These are phyloP conservation scores for Boechera stricta DNA, from an alignment of 345 rosid species.

Conservation along the genomic window DNA sequence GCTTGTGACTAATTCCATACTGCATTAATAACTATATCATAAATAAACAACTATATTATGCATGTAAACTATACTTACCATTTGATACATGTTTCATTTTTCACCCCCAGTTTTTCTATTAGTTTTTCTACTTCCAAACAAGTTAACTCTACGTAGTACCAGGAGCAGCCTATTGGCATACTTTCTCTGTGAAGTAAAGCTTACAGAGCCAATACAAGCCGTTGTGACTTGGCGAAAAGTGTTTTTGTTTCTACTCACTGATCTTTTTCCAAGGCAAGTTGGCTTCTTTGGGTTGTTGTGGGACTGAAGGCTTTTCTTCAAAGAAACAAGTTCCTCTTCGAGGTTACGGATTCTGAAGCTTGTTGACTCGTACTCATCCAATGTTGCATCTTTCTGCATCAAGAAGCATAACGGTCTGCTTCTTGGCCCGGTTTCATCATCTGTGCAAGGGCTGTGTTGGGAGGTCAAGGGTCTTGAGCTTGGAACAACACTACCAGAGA, in stretches of 20 bases:
- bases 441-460: conserved; percentile 57
- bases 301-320: conserved; percentile 51
- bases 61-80: neutral
- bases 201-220: conserved; percentile 59
- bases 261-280: conserved; percentile 44
- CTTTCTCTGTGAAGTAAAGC: conserved; percentile 5
- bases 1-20: neutral
- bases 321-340: conserved; percentile 26
- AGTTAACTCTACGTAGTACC: conserved; percentile 50
- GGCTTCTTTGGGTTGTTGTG: conserved; percentile 46
- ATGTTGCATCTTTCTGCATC: conserved; percentile 51
- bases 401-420: conserved; percentile 47
- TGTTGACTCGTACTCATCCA: conserved; percentile 41
- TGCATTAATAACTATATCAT: neutral
- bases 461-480: conserved; percentile 45
- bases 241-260: conserved; percentile 60
- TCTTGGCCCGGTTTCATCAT: conserved; percentile 47
- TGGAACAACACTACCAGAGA: conserved; percentile 56
- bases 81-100: conserved; percentile 3
- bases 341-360: conserved; percentile 83
- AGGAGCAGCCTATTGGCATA: conserved; percentile 59
- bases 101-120: conserved; percentile 47
- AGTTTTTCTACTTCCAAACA: conserved; percentile 56
- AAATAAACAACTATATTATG: neutral
- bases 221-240: conserved; percentile 57